Conservation (phyloP, 441 rosid genomes). For the Bocquillonia castaneifolia region DNA sequence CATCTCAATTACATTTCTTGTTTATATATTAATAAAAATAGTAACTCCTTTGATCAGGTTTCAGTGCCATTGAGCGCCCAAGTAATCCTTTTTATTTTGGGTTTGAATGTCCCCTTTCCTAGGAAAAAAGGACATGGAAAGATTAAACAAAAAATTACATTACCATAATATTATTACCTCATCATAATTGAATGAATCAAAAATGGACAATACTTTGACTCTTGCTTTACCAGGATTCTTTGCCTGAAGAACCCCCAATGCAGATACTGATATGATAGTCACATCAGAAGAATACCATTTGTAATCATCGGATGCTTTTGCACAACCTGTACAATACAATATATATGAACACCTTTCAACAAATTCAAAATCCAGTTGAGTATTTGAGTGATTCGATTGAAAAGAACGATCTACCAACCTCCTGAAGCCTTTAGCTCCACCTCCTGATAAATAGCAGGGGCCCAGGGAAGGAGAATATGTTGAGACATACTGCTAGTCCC, state of each 20-base stretch:
- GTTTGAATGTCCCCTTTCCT: not conserved
- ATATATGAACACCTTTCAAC: conserved; percentile 20
- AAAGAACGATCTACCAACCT: conserved; percentile 44
- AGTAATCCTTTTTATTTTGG: not conserved
- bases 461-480: conserved; percentile 80
- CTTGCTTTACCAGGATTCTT: conserved; percentile 87
- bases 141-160: not conserved
- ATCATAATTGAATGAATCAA: conserved; percentile 75
- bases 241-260: conserved; percentile 76
- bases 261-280: conserved; percentile 55
- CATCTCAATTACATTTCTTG: not conserved
- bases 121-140: not conserved
- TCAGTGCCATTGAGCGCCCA: not conserved
- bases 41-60: not conserved
- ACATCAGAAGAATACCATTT: conserved; percentile 88
- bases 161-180: conserved; percentile 50
- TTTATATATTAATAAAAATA: not conserved
- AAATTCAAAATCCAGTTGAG: conserved; percentile 23
- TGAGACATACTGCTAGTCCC: conserved; percentile 33
- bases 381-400: not conserved
- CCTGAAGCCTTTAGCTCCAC: conserved; percentile 73
- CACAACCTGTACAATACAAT: conserved; percentile 60
- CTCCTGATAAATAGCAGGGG: conserved; percentile 77
- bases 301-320: conserved; percentile 70
- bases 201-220: conserved; percentile 69